These are phyloP conservation scores for Biancaea sappan DNA, from an alignment of 306 rosid species.

Conservation along the genomic window DNA sequence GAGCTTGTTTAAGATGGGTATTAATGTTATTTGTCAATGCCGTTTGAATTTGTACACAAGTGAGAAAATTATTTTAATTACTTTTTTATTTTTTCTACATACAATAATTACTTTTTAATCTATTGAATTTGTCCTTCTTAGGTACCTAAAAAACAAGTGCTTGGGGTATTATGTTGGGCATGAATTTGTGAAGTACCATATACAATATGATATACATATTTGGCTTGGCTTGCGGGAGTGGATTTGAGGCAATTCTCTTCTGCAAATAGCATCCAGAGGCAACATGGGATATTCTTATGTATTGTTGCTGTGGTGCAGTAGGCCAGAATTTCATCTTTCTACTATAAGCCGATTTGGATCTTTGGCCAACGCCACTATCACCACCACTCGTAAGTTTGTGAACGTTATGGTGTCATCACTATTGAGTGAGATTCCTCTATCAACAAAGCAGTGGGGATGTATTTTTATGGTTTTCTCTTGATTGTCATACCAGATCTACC, in stretches of 20 bases:
- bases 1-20: not conserved
- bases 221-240: slow-evolving; percentile 76
- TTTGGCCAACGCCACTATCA: slow-evolving; percentile 88
- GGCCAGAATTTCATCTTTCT: slow-evolving; percentile 97
- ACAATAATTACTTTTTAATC: not conserved
- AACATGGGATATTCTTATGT: slow-evolving; percentile 87
- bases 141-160: slow-evolving; percentile 93
- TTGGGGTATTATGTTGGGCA: slow-evolving; percentile 96
- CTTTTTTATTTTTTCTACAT: too few relatives aligned
- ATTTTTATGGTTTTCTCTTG: slow-evolving; percentile 93
- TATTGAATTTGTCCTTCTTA: slow-evolving; percentile 40
- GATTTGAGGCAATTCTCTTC: slow-evolving; percentile 77
- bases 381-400: slow-evolving; percentile 92
- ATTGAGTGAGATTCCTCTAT: slow-evolving; percentile 90
- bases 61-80: too few relatives aligned
- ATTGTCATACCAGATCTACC: slow-evolving; percentile 86
- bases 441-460: slow-evolving; percentile 91
- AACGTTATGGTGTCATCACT: slow-evolving; percentile 89
- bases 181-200: slow-evolving; percentile 97
- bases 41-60: too few relatives aligned
- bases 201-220: slow-evolving; percentile 89
- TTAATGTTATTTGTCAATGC: too few relatives aligned
- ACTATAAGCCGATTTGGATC: slow-evolving; percentile 94
- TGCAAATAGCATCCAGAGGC: slow-evolving; percentile 84
- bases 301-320: slow-evolving; percentile 92